phyloP scores from a whole-genome alignment of 2,329 filamentous ascomycete species.

The Purpureocillium takamizusanense region DNA sequence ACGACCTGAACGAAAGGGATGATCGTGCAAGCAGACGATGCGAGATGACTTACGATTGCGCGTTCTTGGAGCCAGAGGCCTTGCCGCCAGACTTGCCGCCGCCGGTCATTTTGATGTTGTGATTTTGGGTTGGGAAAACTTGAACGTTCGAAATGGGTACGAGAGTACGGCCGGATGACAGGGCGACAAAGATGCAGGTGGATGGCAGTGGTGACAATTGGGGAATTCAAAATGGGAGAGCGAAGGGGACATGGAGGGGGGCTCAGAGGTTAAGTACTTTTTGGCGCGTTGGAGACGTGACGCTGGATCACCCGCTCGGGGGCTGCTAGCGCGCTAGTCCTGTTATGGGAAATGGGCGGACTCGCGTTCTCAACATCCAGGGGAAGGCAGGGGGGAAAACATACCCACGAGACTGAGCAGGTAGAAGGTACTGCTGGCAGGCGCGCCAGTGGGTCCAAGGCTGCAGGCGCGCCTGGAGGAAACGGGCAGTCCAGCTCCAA shows the following conservation, averaged over 20 bases:
- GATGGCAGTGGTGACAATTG: conserved; percentile 28
- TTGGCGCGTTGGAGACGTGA: conserved; percentile 33
- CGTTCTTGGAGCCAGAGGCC: conserved; percentile 97
- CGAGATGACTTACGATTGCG: conserved; percentile 77
- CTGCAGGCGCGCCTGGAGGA: too few species aligned
- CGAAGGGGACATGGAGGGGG: conserved; percentile 32
- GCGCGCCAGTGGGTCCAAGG: too few species aligned
- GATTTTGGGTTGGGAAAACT: conserved; percentile 7
- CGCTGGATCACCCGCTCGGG: conserved; percentile 40
- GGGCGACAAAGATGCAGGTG: conserved; percentile 16
- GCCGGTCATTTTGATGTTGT: conserved; percentile 92
- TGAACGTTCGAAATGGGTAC: too few species aligned
- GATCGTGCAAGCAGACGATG: neutral
- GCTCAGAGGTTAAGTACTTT: conserved; percentile 48
- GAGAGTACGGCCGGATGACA: neutral
- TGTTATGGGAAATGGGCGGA: conserved; percentile 20
- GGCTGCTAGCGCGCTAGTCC: conserved; percentile 16
- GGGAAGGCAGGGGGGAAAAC: neutral
- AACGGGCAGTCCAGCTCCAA: too few species aligned
- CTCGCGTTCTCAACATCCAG: neutral
- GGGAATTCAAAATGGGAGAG: conserved; percentile 20
- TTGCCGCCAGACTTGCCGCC: conserved; percentile 99
- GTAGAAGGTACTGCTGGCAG: too few species aligned
- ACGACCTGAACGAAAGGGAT: too few species aligned
- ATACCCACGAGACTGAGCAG: conserved; percentile 1